A percentile compares a stretch with the other conserved stretches of the same genome.
These are phyloP conservation scores for Bisporella sp. DNA, from an alignment of 2,329 filamentous ascomycete genomes.

Conservation along the genomic window DNA sequence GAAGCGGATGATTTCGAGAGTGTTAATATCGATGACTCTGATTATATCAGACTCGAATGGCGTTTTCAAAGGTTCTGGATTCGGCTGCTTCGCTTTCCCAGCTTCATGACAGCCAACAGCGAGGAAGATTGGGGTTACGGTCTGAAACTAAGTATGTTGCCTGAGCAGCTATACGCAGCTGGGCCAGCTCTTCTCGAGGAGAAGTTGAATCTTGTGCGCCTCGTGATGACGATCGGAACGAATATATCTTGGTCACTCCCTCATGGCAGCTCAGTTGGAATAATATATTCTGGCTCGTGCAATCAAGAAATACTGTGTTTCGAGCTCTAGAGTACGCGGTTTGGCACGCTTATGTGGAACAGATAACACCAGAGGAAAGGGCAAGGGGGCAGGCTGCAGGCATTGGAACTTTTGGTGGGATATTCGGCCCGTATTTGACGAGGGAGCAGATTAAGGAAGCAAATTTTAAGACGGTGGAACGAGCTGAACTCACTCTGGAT, in stretches of 20 bases:
- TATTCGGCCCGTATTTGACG: no score
- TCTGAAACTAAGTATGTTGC: not conserved
- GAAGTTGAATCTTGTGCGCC: not conserved
- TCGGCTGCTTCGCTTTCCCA: slow-evolving; percentile 2
- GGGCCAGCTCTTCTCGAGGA: not conserved
- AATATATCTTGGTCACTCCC: not conserved
- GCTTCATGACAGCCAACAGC: not conserved
- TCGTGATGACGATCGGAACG: not conserved
- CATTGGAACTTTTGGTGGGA: no score
- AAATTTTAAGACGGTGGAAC: no score
- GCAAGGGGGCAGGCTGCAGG: not conserved
- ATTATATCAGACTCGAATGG: not conserved
- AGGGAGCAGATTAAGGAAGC: no score
- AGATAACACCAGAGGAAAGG: not conserved
- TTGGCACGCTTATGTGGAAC: not conserved
- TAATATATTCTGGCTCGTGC: not conserved
- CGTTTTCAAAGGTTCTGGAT: slow-evolving; percentile 1
- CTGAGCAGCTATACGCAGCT: not conserved
- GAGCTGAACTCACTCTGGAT: no score
- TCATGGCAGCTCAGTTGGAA: not conserved
- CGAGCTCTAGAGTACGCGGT: not conserved
- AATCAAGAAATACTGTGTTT: not conserved
- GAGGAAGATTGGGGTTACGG: not conserved
- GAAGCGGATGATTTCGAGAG: not conserved
- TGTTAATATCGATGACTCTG: not conserved